Evolutionary conservation across 164 flowering plant genomes (phyloP).

Genomic region (Magnolia sinica): DNA sequence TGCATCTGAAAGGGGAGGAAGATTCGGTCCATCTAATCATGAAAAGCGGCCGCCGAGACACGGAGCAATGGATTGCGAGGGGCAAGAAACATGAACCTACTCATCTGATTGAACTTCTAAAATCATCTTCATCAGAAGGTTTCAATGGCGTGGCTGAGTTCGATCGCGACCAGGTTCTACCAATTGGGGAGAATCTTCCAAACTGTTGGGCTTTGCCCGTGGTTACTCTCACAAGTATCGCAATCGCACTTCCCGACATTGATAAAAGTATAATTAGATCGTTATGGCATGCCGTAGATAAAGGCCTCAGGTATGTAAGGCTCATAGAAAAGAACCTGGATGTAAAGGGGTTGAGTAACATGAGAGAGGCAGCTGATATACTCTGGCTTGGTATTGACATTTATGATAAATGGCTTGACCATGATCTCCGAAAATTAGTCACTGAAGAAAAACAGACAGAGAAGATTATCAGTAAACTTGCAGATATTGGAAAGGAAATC

Average conservation of each 20-base stretch:
- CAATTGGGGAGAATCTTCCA: constrained; percentile 36
- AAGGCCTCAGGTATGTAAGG: constrained; percentile 43
- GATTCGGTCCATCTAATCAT: constrained; percentile 38
- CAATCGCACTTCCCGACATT: constrained; percentile 45
- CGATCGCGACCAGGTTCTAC: constrained; percentile 39
- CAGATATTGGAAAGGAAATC: background rate
- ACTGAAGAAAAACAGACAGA: background rate
- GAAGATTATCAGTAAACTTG: background rate
- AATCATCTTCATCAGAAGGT: constrained; percentile 15
- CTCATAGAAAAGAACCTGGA: constrained; percentile 38
- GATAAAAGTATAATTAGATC: constrained; percentile 10
- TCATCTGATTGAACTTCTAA: constrained; percentile 39
- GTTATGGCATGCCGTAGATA: constrained; percentile 30
- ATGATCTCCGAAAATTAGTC: background rate
- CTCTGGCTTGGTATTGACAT: constrained; percentile 1
- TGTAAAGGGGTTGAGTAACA: constrained; percentile 18
- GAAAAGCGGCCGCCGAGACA: constrained; percentile 30
- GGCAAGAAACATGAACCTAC: constrained; percentile 41
- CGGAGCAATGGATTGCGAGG: constrained; percentile 31
- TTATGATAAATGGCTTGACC: background rate
- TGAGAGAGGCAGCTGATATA: constrained; percentile 31
- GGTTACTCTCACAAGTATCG: constrained; percentile 57
- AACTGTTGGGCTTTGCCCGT: constrained; percentile 71
- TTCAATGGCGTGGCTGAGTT: constrained; percentile 44
- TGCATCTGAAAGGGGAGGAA: constrained; percentile 63